phyloP scores from a whole-genome alignment of 1,284 basidiomycete species.

The Boletus austroedulis region DNA sequence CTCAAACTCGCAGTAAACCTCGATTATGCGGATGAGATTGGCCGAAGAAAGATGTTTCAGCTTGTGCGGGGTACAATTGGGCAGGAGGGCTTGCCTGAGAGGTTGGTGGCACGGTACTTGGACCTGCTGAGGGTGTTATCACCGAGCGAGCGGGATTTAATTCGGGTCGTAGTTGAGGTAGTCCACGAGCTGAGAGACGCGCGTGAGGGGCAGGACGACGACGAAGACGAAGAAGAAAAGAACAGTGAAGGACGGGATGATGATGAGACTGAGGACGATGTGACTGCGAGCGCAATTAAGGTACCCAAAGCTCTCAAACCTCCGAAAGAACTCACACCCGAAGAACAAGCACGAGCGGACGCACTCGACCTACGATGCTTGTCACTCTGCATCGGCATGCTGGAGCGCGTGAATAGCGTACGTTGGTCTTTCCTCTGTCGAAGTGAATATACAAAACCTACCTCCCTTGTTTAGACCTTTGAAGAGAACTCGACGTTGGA shows the following conservation, averaged over 20 bases:
- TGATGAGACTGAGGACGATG: slow-evolving; percentile 24
- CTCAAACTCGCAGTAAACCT: slow-evolving; percentile 79
- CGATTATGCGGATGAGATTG: slow-evolving; percentile 95
- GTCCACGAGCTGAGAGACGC: slow-evolving; percentile 82
- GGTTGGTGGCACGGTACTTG: slow-evolving; percentile 77
- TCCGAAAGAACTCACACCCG: slow-evolving; percentile 51
- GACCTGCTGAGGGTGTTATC: slow-evolving; percentile 87
- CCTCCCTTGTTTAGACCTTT: slow-evolving; percentile 69
- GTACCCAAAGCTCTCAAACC: slow-evolving; percentile 15
- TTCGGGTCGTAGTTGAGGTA: slow-evolving; percentile 92
- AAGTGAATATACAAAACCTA: neutral
- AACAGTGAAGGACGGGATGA: slow-evolving; percentile 1
- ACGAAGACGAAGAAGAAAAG: slow-evolving; percentile 28
- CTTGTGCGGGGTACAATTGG: slow-evolving; percentile 87
- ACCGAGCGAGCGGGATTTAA: slow-evolving; percentile 85
- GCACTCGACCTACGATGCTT: slow-evolving; percentile 81
- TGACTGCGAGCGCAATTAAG: slow-evolving; percentile 1
- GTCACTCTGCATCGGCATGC: slow-evolving; percentile 85
- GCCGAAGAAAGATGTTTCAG: slow-evolving; percentile 87
- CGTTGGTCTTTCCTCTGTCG: slow-evolving; percentile 27
- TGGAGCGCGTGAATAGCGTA: slow-evolving; percentile 89
- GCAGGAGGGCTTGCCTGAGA: slow-evolving; percentile 75
- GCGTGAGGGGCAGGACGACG: slow-evolving; percentile 37
- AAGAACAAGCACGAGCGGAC: slow-evolving; percentile 60
- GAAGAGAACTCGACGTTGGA: slow-evolving; percentile 94